These are phyloP conservation scores for Ophiostoma ips DNA, from an alignment of 2,329 filamentous ascomycete species.

Conservation along the genomic window DNA sequence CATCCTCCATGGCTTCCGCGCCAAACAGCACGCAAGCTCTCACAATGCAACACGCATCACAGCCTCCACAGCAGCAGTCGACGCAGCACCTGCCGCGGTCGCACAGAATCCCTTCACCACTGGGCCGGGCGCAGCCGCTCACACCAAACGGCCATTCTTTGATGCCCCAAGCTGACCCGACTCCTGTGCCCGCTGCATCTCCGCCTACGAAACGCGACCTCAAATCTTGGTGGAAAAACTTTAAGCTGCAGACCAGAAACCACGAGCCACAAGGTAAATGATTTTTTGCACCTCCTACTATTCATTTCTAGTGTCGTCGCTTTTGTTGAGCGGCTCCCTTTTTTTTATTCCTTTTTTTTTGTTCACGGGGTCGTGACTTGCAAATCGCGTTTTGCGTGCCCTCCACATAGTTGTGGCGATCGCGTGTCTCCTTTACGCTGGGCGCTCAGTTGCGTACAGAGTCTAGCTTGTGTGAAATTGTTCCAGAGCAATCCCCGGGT, in stretches of 20 bases:
- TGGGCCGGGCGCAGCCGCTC: constrained; percentile 3
- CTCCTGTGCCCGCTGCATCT: constrained; percentile 36
- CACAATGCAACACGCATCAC: constrained; percentile 9
- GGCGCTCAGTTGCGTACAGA: too few relatives aligned
- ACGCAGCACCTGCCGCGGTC: background rate
- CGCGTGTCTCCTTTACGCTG: too few relatives aligned
- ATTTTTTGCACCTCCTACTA: background rate
- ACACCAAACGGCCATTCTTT: constrained; percentile 5
- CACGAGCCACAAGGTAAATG: constrained; percentile 27
- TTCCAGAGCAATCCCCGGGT: too few relatives aligned
- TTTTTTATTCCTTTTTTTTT: background rate
- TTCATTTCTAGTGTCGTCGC: background rate
- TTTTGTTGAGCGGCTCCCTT: too few relatives aligned
- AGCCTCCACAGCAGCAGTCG: background rate
- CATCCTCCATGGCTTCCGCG: background rate
- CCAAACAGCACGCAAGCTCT: background rate
- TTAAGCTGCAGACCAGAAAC: constrained; percentile 55
- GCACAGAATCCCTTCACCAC: background rate
- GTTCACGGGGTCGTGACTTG: background rate
- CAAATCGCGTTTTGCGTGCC: too few relatives aligned
- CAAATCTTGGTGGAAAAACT: constrained; percentile 94
- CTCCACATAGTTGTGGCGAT: too few relatives aligned
- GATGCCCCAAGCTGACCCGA: constrained; percentile 15
- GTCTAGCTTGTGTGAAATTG: too few relatives aligned
- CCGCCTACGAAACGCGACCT: constrained; percentile 77